phyloP scores from a whole-genome alignment of 2,329 filamentous ascomycete genomes.

The Dothideomycetes sp. region DNA sequence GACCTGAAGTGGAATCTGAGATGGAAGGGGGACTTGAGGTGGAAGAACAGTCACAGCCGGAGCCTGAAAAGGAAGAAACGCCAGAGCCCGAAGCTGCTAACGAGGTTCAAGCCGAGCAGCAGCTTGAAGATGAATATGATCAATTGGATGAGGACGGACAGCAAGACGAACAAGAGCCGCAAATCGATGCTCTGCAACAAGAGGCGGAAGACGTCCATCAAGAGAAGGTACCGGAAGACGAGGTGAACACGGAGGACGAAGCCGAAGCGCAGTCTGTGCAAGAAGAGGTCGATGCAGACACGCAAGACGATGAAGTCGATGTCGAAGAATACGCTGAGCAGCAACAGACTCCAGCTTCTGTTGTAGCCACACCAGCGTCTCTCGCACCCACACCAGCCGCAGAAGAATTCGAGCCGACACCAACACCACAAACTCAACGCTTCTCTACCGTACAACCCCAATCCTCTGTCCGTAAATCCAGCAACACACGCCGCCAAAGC shows the following conservation, averaged over 20 bases:
- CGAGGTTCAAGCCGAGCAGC: conserved; percentile 22
- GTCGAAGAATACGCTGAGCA: conserved; percentile 7
- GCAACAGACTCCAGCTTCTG: conserved; percentile 1
- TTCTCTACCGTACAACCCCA: conserved; percentile 1
- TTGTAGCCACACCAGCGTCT: conserved; percentile 16
- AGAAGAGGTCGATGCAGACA: neutral
- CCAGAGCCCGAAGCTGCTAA: conserved; percentile 35
- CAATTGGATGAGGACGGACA: conserved; percentile 3
- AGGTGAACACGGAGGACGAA: conserved; percentile 5
- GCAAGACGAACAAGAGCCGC: conserved; percentile 1
- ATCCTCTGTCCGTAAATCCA: conserved; percentile 4
- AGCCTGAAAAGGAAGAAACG: neutral
- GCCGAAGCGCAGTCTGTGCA: neutral
- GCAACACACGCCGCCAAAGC: conserved; percentile 22
- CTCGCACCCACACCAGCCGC: conserved; percentile 17
- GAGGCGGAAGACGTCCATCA: conserved; percentile 6
- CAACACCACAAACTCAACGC: conserved; percentile 20
- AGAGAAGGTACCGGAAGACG: conserved; percentile 1
- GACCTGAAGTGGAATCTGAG: conserved; percentile 20
- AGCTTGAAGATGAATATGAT: conserved; percentile 38
- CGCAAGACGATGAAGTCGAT: neutral
- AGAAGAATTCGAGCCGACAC: conserved; percentile 30
- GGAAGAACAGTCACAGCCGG: conserved; percentile 32
- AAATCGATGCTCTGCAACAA: conserved; percentile 4
- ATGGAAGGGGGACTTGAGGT: conserved; percentile 35